Conservation (phyloP, 176 grass and related monocot species). For the Lolium perenne region DNA sequence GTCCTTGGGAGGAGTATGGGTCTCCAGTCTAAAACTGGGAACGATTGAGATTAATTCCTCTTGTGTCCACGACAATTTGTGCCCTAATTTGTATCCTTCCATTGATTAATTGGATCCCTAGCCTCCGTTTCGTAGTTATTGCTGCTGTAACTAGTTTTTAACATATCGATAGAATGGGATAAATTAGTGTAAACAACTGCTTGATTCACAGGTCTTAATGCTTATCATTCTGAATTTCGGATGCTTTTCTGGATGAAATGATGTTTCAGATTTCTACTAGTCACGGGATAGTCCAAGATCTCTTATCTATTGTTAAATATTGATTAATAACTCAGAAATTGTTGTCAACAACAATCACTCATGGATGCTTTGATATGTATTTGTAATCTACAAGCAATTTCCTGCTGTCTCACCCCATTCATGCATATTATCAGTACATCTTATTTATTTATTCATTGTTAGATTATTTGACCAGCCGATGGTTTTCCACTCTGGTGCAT, state of each 20-base stretch:
- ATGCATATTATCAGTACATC: background rate
- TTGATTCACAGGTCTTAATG: background rate
- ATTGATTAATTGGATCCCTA: background rate
- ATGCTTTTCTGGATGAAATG: background rate
- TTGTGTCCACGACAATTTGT: background rate
- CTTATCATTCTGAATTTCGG: constrained; percentile 10
- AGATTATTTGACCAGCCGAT: background rate
- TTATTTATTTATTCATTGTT: background rate
- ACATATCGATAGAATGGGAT: background rate
- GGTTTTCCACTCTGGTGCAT: background rate
- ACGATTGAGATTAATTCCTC: background rate
- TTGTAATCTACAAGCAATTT: background rate
- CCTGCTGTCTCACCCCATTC: background rate
- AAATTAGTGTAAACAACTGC: background rate
- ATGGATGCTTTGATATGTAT: background rate
- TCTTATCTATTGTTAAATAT: background rate
- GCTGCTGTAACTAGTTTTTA: background rate
- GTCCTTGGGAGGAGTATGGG: background rate
- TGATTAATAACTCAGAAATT: background rate
- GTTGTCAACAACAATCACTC: background rate
- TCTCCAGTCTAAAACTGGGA: background rate
- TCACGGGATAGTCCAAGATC: background rate
- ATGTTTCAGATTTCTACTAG: background rate
- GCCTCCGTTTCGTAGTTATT: background rate
- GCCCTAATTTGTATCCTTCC: background rate